phyloP scores from a whole-genome alignment of 163 green algal genomes.

The Smithsoniella earleae region DNA sequence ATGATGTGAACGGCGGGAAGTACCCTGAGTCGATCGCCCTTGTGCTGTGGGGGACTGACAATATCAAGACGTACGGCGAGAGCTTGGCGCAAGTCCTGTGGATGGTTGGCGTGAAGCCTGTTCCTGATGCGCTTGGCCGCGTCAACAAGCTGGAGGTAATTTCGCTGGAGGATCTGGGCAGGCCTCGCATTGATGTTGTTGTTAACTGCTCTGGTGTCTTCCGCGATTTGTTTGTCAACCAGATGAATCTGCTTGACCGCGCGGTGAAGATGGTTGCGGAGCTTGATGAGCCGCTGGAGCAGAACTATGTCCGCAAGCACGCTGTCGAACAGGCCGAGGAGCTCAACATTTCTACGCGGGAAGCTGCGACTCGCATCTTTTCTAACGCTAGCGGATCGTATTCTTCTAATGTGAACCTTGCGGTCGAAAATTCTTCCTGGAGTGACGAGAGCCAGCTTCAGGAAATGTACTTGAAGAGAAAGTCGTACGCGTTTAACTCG shows the following conservation, averaged over 20 bases:
- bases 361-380: slow-evolving; percentile 93
- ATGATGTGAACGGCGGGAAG: slow-evolving; percentile 63
- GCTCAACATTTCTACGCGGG: slow-evolving; percentile 66
- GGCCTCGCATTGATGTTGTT: slow-evolving; percentile 92
- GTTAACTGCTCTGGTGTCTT: slow-evolving; percentile 99
- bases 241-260: slow-evolving; percentile 87
- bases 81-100: slow-evolving; percentile 89
- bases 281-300: slow-evolving; percentile 91
- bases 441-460: slow-evolving; percentile 79
- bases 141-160: slow-evolving; percentile 99
- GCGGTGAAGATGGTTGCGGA: slow-evolving; percentile 96
- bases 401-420: slow-evolving; percentile 97
- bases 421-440: slow-evolving; percentile 92
- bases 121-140: slow-evolving; percentile 88
- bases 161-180: slow-evolving; percentile 88
- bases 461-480: slow-evolving; percentile 93
- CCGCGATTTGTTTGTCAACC: slow-evolving; percentile 98
- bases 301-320: slow-evolving; percentile 99
- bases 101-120: slow-evolving; percentile 91
- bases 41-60: slow-evolving; percentile 98
- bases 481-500: slow-evolving; percentile 97
- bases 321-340: slow-evolving; percentile 78
- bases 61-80: slow-evolving; percentile 99
- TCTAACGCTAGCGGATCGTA: slow-evolving; percentile 92
- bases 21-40: slow-evolving; percentile 95